phyloP scores from a whole-genome alignment of 108 stramenopile genomes.

The Conticribra weissflogii region DNA sequence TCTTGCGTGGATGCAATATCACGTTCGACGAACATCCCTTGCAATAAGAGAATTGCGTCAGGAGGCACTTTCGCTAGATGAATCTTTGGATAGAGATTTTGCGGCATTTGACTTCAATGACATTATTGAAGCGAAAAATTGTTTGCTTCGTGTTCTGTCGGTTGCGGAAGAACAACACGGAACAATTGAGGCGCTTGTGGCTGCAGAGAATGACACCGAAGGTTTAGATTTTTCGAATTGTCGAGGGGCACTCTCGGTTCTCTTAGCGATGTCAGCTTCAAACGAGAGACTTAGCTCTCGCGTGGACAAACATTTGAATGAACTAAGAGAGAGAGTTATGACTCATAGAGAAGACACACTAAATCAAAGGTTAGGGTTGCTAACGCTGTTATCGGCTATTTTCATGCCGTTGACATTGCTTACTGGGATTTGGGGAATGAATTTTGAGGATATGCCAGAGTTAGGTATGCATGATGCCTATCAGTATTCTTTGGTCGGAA shows the following conservation, averaged over 20 bases:
- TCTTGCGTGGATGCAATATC: slow-evolving; percentile 55
- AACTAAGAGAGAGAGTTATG: slow-evolving; percentile 45
- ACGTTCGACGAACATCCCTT: slow-evolving; percentile 55
- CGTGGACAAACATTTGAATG: slow-evolving; percentile 54
- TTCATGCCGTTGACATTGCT: slow-evolving; percentile 61
- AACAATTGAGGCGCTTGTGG: slow-evolving; percentile 59
- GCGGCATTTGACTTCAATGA: slow-evolving; percentile 43
- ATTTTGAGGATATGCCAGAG: slow-evolving; percentile 60
- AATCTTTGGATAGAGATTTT: slow-evolving; percentile 44
- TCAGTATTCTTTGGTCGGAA: slow-evolving; percentile 29
- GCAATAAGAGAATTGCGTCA: slow-evolving; percentile 44
- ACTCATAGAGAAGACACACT: slow-evolving; percentile 47
- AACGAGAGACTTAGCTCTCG: slow-evolving; percentile 52
- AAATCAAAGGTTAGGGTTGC: slow-evolving; percentile 46
- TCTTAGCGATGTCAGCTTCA: slow-evolving; percentile 45
- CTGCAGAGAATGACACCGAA: slow-evolving; percentile 43
- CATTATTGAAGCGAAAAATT: slow-evolving; percentile 51
- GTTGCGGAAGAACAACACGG: slow-evolving; percentile 62
- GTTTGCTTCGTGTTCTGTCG: slow-evolving; percentile 40
- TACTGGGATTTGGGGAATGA: slow-evolving; percentile 61
- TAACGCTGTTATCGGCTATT: slow-evolving; percentile 53
- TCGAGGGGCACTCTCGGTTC: slow-evolving; percentile 37
- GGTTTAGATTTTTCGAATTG: slow-evolving; percentile 48
- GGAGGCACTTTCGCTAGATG: slow-evolving; percentile 47
- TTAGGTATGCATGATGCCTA: slow-evolving; percentile 44